Conservation (phyloP, 1,284 basidiomycete species). For the Salmacisia buchloeana region DNA sequence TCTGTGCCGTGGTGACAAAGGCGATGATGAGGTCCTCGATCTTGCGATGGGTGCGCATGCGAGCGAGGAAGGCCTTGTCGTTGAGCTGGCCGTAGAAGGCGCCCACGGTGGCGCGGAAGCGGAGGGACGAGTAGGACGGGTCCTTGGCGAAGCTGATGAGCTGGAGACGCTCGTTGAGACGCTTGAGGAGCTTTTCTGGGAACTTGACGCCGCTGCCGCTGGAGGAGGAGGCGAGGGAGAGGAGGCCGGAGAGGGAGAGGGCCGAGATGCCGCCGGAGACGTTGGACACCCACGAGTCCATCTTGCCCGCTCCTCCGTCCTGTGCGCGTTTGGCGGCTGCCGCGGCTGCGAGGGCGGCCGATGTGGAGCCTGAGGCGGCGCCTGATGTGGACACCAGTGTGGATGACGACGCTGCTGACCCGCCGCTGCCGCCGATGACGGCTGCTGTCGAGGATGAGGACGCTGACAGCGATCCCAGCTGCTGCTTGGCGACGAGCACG, state of each 20-base stretch:
- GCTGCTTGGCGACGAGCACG: not conserved
- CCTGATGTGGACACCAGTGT: no score
- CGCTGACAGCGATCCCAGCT: not conserved
- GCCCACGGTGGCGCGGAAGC: conserved; percentile 40
- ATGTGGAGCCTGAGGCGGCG: not conserved
- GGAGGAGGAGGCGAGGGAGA: conserved; percentile 10
- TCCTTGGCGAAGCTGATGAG: conserved; percentile 48
- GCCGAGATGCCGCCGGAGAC: conserved; percentile 3
- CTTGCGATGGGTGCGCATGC: conserved; percentile 88
- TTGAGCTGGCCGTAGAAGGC: conserved; percentile 45
- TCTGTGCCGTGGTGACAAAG: conserved; percentile 77
- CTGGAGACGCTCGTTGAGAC: conserved; percentile 41
- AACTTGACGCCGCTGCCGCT: conserved; percentile 29
- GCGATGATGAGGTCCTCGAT: conserved; percentile 93
- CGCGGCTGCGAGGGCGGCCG: not conserved
- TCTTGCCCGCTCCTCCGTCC: not conserved
- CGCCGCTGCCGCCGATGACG: no score
- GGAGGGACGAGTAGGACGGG: conserved; percentile 32
- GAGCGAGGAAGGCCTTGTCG: conserved; percentile 36
- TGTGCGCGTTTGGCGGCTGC: not conserved
- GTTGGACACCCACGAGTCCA: conserved; percentile 5
- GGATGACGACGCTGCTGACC: no score
- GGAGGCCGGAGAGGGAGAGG: conserved; percentile 3
- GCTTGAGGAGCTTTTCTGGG: conserved; percentile 47
- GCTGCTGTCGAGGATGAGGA: not conserved